Evolutionary conservation across 306 rosid genomes (phyloP).

Genomic region (Clitoria ternatea): DNA sequence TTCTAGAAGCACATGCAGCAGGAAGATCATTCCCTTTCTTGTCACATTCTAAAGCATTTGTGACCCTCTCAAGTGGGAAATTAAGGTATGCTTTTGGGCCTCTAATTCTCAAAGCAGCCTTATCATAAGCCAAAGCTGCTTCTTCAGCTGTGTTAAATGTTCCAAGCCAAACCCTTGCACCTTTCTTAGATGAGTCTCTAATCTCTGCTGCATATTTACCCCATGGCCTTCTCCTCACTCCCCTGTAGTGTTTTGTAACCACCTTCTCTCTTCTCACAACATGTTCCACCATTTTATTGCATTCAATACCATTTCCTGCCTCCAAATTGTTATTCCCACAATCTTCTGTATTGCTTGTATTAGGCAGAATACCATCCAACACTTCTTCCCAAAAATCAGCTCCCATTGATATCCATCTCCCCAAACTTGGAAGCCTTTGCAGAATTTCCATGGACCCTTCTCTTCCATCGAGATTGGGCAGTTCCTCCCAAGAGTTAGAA

Average conservation of each 20-base stretch:
- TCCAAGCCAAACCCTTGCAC: slow-evolving; percentile 93
- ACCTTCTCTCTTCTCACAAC: slow-evolving; percentile 23
- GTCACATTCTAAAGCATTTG: slow-evolving; percentile 37
- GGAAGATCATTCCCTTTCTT: background rate
- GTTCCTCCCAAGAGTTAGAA: slow-evolving; percentile 53
- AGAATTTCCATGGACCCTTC: slow-evolving; percentile 57
- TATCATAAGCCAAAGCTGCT: slow-evolving; percentile 95
- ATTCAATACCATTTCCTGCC: background rate
- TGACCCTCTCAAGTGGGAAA: slow-evolving; percentile 65
- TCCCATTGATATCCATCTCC: slow-evolving; percentile 96
- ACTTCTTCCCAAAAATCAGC: slow-evolving; percentile 83
- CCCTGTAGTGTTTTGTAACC: slow-evolving; percentile 57
- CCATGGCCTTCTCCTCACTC: slow-evolving; percentile 97
- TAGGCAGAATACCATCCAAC: slow-evolving; percentile 34
- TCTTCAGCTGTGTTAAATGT: slow-evolving; percentile 86
- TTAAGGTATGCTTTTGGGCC: slow-evolving; percentile 76
- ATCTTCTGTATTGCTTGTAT: slow-evolving; percentile 14
- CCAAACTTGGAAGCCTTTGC: slow-evolving; percentile 76
- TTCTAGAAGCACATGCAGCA: background rate
- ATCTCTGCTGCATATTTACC: slow-evolving; percentile 96
- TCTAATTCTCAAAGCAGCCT: slow-evolving; percentile 88
- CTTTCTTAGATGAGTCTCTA: slow-evolving; percentile 74
- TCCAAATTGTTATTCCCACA: slow-evolving; percentile 13
- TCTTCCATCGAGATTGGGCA: slow-evolving; percentile 53
- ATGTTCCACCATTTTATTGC: slow-evolving; percentile 2